Evolutionary conservation across 345 rosid species (phyloP).

Genomic region (Theobroma cacao): DNA sequence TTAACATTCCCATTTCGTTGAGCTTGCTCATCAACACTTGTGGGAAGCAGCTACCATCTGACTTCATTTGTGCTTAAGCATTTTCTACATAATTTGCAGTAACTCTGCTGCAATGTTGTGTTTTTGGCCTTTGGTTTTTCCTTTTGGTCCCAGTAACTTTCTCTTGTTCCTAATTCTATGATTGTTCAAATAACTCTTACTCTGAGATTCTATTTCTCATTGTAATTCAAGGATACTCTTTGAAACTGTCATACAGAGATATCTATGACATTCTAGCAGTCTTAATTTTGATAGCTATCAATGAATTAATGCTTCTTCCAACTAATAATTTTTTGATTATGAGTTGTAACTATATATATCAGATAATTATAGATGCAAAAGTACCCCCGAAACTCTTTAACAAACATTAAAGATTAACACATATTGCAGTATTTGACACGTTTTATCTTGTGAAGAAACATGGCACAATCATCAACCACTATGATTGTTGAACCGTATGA

Average conservation of each 20-base stretch:
- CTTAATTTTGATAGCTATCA: not conserved
- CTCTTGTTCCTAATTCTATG: not conserved
- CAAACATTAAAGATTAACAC: too few relatives aligned
- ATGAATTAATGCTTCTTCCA: not conserved
- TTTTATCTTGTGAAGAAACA: too few relatives aligned
- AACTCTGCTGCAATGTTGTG: not conserved
- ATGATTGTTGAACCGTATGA: too few relatives aligned
- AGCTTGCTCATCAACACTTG: constrained; percentile 71
- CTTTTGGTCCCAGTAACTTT: not conserved
- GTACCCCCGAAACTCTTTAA: too few relatives aligned
- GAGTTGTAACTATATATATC: not conserved
- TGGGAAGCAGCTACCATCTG: constrained; percentile 71
- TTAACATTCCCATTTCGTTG: constrained; percentile 57
- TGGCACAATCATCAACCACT: too few relatives aligned
- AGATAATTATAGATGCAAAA: too few relatives aligned
- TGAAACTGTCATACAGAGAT: not conserved
- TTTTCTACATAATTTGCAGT: not conserved
- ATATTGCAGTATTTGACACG: too few relatives aligned
- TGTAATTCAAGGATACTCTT: not conserved
- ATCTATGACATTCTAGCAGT: too few relatives aligned
- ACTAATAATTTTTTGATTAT: not conserved
- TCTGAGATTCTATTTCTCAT: not conserved
- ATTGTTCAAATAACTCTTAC: not conserved
- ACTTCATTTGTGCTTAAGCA: constrained; percentile 52
- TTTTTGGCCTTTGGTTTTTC: not conserved